A percentile compares a stretch with the other conserved stretches of the same genome.
Evolutionary conservation across 768 basidiomycete species (phyloP).

Genomic region (Neoboletus magnificus): DNA sequence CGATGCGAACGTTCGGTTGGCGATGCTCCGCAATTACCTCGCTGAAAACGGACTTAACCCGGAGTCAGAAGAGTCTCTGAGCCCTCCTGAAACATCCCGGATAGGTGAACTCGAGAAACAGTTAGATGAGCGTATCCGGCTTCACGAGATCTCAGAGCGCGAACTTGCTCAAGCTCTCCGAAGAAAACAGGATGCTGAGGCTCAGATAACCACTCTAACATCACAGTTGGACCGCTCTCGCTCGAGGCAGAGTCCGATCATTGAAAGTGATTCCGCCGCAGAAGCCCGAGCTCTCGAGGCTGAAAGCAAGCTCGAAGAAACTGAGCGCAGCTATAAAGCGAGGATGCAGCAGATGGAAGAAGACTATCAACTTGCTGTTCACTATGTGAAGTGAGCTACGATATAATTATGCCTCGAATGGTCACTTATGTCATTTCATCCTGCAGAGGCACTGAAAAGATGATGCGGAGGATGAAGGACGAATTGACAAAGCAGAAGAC

Average conservation of each 20-base stretch:
- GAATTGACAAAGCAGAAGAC: conserved; percentile 90
- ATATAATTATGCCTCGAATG: conserved; percentile 17
- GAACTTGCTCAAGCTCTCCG: conserved; percentile 66
- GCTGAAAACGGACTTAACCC: conserved; percentile 82
- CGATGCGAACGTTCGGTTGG: conserved; percentile 69
- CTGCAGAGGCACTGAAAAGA: conserved; percentile 90
- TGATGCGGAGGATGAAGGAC: conserved; percentile 95
- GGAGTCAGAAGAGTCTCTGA: conserved; percentile 61
- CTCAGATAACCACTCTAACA: conserved; percentile 60
- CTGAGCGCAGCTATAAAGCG: conserved; percentile 72
- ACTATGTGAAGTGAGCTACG: conserved; percentile 86
- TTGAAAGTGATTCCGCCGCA: conserved; percentile 33
- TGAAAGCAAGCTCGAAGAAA: conserved; percentile 78
- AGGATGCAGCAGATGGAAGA: conserved; percentile 88
- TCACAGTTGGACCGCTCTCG: conserved; percentile 65
- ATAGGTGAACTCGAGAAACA: conserved; percentile 75
- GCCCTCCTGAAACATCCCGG: conserved; percentile 35
- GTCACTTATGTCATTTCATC: conserved; percentile 16
- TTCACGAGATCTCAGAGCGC: conserved; percentile 72
- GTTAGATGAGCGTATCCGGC: conserved; percentile 67
- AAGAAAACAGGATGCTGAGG: conserved; percentile 72
- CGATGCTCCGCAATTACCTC: conserved; percentile 80
- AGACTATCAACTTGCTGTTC: conserved; percentile 94
- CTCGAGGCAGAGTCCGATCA: conserved; percentile 52
- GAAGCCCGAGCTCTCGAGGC: conserved; percentile 58